These are phyloP conservation scores for Pseudonitzschia multiseries DNA, from an alignment of 108 stramenopile genomes.

Conservation along the genomic window DNA sequence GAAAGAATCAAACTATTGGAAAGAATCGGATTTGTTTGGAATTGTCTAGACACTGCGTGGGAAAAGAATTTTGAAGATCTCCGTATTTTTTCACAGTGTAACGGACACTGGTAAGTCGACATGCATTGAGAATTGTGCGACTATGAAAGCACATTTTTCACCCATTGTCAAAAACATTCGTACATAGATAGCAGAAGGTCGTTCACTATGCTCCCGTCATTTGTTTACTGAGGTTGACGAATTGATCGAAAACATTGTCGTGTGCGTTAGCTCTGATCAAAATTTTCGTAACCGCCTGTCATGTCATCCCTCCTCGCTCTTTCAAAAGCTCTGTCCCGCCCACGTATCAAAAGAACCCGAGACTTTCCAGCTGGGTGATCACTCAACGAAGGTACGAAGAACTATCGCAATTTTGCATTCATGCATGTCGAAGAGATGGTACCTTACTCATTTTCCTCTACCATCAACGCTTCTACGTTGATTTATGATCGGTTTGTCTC, in stretches of 20 bases:
- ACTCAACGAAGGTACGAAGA: constrained; percentile 28
- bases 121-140: neutral
- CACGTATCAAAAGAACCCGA: constrained; percentile 19
- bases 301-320: neutral
- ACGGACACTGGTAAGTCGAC: constrained; percentile 39
- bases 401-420: no score
- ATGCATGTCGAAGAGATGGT: no score
- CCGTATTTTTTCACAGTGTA: constrained; percentile 7
- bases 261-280: neutral
- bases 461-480: neutral
- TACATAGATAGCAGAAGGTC: neutral
- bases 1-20: constrained; percentile 12
- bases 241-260: neutral
- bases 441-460: neutral
- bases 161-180: neutral
- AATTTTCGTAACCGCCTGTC: neutral
- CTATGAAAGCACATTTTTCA: neutral
- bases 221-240: neutral
- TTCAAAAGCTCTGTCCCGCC: constrained; percentile 21
- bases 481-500: neutral
- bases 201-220: neutral
- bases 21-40: constrained; percentile 17
- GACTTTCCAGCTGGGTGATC: constrained; percentile 29
- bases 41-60: constrained; percentile 23
- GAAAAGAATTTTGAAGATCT: constrained; percentile 41